Base-by-base conservation (phyloP, 129 eudicot genomes). In the Ambrosia artemisiifolia region DNA sequence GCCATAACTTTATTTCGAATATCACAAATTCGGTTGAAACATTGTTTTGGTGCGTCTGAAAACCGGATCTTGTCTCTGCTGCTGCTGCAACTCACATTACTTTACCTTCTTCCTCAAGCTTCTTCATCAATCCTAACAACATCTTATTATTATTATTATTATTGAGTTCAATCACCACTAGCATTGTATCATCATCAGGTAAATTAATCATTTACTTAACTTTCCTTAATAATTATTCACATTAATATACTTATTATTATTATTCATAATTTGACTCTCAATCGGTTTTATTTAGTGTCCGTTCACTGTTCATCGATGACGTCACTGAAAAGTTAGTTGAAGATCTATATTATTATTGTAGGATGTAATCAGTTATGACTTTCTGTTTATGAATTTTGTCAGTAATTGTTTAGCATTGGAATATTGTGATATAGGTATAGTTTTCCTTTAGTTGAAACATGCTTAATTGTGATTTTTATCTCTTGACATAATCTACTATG, bases 11-110 rank as follows among this genome's bases (percentile, higher is more conserved):
- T 16, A 53, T 53, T 51, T 75, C 6, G 30, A 53, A 75, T 38
- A 54, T 40, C 79, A 36, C 67, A 73, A 75, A 65, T 75, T 65
- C 60, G 16, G 73, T 66, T 66, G 49, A 59, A 75, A 55, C 51
- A 63, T 34, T 63, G 63, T 49, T 49, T 63, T 48, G 48, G 78
- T 44, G 16, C 42, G 56, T 51, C 65, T 71, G 73, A 63, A 53
- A 33, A 33, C 70, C 80, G 80, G 74, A 76, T 76, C 74, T 76
- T 76, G 80, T 67, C 68, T 28, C 68, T 67, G 68, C 80, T 76
- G 20, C 68, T 67, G 68, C 80, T 76, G 20, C 74, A 67, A 43
- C 80, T 67, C 80, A 57, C 40, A 67, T 75, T 75, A 66, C 74
- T 55, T 56, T 46, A 67, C 35, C 74, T 67, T 67, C 62, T 57